A percentile compares a stretch with the other conserved stretches of the same genome.
Evolutionary conservation across 2,329 filamentous ascomycete species (phyloP).

Genomic region (Plectosphaerella cucumerina): DNA sequence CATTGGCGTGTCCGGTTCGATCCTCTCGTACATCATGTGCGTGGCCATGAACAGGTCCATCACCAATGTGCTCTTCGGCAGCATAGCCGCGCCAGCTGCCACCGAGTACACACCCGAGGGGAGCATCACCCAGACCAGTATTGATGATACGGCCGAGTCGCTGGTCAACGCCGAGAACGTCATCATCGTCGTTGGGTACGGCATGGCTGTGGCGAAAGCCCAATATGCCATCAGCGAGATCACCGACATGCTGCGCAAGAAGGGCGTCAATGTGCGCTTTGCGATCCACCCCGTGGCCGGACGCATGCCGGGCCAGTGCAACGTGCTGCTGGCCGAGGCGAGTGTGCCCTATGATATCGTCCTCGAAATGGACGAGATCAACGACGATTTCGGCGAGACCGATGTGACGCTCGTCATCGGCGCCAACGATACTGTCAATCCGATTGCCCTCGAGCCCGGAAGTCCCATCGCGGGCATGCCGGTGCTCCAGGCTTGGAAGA

Average conservation of each 20-base stretch:
- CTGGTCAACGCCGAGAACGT: constrained; percentile 75
- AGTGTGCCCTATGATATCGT: constrained; percentile 89
- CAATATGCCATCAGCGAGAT: constrained; percentile 89
- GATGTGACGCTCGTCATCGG: constrained; percentile 87
- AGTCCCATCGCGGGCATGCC: constrained; percentile 90
- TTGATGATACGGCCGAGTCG: constrained; percentile 77
- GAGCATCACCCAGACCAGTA: constrained; percentile 69
- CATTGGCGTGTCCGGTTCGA: constrained; percentile 85
- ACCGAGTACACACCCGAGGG: constrained; percentile 74
- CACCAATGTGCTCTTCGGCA: constrained; percentile 86
- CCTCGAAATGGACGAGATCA: constrained; percentile 94
- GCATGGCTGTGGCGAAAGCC: constrained; percentile 91
- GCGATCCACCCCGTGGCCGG: constrained; percentile 89
- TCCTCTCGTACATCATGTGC: constrained; percentile 83
- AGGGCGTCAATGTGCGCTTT: constrained; percentile 78
- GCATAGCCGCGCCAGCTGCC: constrained; percentile 61
- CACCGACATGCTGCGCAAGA: constrained; percentile 65
- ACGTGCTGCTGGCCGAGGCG: constrained; percentile 84
- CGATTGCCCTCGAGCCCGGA: constrained; percentile 78
- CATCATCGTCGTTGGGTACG: constrained; percentile 87
- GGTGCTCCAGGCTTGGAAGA: constrained; percentile 89
- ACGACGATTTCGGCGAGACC: constrained; percentile 83
- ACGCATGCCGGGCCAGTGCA: constrained; percentile 90
- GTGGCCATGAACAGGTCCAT: constrained; percentile 88
- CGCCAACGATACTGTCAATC: constrained; percentile 90